Conservation (phyloP, 441 rosid genomes). For the Croton setiger region DNA sequence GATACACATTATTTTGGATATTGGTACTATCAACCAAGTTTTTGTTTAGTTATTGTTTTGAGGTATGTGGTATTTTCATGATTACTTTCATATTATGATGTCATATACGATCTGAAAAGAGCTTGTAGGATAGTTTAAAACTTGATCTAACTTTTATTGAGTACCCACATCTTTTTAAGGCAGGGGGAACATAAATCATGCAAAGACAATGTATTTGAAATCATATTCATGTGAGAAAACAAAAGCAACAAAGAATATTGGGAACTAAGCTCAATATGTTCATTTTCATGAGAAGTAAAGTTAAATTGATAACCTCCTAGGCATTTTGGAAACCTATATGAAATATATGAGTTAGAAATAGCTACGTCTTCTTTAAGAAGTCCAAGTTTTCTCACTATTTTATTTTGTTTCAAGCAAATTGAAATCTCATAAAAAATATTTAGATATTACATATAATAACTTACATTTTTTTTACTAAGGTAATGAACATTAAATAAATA, state of each 20-base stretch:
- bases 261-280: background rate
- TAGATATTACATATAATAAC: background rate
- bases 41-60: constrained; percentile 81
- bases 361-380: background rate
- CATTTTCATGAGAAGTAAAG: constrained; percentile 1
- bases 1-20: constrained; percentile 92
- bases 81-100: constrained; percentile 10
- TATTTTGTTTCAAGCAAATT: background rate
- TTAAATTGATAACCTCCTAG: background rate
- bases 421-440: background rate
- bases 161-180: background rate
- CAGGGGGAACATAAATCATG: background rate
- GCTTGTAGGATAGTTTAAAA: background rate
- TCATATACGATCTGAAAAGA: background rate
- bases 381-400: background rate
- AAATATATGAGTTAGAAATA: background rate
- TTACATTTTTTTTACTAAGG: too few species aligned
- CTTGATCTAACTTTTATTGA: background rate
- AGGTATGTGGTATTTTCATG: constrained; percentile 45
- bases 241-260: background rate
- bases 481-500: too few species aligned
- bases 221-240: background rate
- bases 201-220: background rate
- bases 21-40: constrained; percentile 74
- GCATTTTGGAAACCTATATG: background rate